Conservation (phyloP, 73 alveolate genomes). For the Paramecium octaurelia region DNA sequence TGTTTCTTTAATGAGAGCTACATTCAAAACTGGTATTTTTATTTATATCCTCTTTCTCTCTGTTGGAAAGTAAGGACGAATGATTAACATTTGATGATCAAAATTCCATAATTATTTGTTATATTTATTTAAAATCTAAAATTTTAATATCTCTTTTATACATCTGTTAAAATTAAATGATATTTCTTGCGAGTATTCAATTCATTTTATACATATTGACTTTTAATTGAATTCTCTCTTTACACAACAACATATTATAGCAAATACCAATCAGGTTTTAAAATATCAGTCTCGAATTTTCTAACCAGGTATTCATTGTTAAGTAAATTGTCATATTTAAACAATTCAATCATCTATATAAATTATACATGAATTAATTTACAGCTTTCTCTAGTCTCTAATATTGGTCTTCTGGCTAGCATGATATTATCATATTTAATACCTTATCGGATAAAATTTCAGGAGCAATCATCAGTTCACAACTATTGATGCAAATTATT, state of each 20-base stretch:
- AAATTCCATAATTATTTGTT: constrained; percentile 3
- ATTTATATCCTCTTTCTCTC: constrained; percentile 29
- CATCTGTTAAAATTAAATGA: constrained; percentile 28
- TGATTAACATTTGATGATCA: not conserved
- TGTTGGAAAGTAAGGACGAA: constrained; percentile 25
- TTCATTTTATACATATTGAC: constrained; percentile 38
- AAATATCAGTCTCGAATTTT: constrained; percentile 18
- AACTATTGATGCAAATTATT: not conserved
- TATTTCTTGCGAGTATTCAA: not conserved
- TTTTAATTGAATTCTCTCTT: constrained; percentile 42
- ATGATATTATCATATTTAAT: not conserved
- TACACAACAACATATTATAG: constrained; percentile 24
- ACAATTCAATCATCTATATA: constrained; percentile 1
- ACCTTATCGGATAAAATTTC: constrained; percentile 25
- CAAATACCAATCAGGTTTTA: not conserved
- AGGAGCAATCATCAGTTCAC: not conserved
- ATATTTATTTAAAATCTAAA: not conserved
- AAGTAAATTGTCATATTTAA: constrained; percentile 22
- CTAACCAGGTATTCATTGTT: constrained; percentile 23
- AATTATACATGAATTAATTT: not conserved
- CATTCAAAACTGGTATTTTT: not conserved
- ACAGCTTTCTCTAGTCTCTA: constrained; percentile 18
- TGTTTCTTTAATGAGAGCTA: not conserved
- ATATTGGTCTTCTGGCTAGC: constrained; percentile 5
- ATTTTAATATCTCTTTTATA: not conserved